Conservation (phyloP, 371 early-diverging fungal genomes). For the Mortierella sp. region DNA sequence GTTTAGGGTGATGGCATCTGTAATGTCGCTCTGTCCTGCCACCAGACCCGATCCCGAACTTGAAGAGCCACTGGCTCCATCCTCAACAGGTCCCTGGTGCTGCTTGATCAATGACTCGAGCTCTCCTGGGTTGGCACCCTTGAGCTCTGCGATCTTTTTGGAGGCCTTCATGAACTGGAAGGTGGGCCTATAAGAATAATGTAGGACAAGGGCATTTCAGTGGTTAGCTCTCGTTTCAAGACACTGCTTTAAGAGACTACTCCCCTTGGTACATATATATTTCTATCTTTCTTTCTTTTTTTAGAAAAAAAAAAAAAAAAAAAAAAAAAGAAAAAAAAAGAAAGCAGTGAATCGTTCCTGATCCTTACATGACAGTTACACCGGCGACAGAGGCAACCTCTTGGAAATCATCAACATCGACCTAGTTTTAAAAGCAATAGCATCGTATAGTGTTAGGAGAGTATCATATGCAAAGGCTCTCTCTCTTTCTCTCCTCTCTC, state of each 20-base stretch:
- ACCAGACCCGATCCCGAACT: slow-evolving; percentile 9
- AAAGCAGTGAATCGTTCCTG: background rate
- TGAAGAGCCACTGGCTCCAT: slow-evolving; percentile 32
- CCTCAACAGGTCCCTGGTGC: slow-evolving; percentile 63
- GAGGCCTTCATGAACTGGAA: slow-evolving; percentile 74
- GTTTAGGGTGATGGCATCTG: slow-evolving; percentile 72
- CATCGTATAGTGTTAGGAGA: background rate
- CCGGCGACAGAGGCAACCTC: slow-evolving; percentile 52
- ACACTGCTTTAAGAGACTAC: background rate
- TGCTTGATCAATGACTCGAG: slow-evolving; percentile 65
- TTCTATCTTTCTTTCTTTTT: too few relatives aligned
- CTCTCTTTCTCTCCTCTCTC: too few relatives aligned
- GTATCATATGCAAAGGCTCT: too few relatives aligned
- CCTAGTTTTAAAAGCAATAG: slow-evolving; percentile 39
- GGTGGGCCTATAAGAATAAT: slow-evolving; percentile 61
- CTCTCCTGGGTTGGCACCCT: slow-evolving; percentile 71
- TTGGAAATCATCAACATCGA: slow-evolving; percentile 66
- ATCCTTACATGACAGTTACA: slow-evolving; percentile 57
- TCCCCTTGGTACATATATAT: too few relatives aligned
- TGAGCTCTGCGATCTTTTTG: slow-evolving; percentile 71
- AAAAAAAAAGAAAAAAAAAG: background rate
- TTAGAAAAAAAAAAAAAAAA: too few relatives aligned
- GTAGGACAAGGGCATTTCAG: too few relatives aligned
- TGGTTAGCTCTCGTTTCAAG: background rate
- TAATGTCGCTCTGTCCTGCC: slow-evolving; percentile 60